Percentiles rank a stretch among this genome's conserved stretches.
phyloP scores from a whole-genome alignment of 1,284 basidiomycete species.

The Ceratobasidium sp. region DNA sequence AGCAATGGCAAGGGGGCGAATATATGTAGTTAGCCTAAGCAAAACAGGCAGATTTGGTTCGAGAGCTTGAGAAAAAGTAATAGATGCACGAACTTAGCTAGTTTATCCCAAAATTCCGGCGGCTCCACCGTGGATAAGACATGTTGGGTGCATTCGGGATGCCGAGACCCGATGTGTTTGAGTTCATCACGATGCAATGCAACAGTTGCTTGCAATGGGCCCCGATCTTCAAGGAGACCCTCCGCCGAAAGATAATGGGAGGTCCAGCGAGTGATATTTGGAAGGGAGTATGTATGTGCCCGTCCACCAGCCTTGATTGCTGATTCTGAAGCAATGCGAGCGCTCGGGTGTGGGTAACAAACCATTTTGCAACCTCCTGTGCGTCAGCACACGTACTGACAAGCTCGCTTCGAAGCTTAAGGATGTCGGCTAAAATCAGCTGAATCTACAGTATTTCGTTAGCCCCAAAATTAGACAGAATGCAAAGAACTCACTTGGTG shows the following conservation, averaged over 20 bases:
- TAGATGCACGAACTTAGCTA: neutral
- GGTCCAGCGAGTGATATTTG: constrained; percentile 19
- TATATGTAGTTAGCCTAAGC: constrained; percentile 55
- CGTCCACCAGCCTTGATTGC: neutral
- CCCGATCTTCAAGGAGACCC: neutral
- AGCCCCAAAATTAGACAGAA: no score
- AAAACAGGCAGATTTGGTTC: no score
- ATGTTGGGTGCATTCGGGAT: neutral
- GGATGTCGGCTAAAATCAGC: neutral
- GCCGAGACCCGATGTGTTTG: neutral
- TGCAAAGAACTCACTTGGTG: neutral
- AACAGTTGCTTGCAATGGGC: neutral
- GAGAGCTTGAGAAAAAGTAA: no score
- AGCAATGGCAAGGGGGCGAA: constrained; percentile 61
- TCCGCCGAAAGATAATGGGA: constrained; percentile 7
- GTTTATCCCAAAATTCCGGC: constrained; percentile 1
- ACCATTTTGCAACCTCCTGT: constrained; percentile 56
- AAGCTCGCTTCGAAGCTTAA: neutral
- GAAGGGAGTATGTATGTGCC: neutral
- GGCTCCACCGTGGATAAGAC: neutral
- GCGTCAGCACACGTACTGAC: neutral
- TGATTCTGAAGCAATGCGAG: constrained; percentile 53
- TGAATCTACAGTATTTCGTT: neutral
- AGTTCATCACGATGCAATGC: neutral
- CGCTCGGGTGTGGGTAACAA: constrained; percentile 55